Percentiles rank a stretch among this genome's conserved stretches.
These are phyloP conservation scores for Penicillium sp. DNA, from an alignment of 2,329 filamentous ascomycete genomes.

Conservation along the genomic window DNA sequence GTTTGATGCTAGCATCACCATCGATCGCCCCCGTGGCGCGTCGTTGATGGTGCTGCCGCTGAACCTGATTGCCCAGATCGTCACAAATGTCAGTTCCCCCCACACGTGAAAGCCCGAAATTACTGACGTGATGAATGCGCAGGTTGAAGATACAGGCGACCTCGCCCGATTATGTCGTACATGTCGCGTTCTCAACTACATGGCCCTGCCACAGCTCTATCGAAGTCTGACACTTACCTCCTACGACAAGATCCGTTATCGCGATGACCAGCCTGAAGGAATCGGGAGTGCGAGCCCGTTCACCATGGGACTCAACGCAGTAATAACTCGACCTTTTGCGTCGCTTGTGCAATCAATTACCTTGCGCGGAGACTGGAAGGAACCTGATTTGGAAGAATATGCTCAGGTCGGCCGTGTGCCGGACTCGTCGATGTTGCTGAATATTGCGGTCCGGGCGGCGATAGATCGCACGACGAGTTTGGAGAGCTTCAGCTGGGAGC, in stretches of 20 bases:
- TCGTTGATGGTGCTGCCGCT: slow-evolving; percentile 52
- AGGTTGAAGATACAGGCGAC: slow-evolving; percentile 60
- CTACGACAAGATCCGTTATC: slow-evolving; percentile 60
- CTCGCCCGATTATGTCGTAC: slow-evolving; percentile 61
- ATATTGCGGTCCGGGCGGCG: slow-evolving; percentile 59
- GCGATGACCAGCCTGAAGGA: slow-evolving; percentile 58
- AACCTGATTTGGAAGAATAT: slow-evolving; percentile 59
- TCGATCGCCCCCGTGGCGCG: slow-evolving; percentile 29
- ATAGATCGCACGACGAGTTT: slow-evolving; percentile 60
- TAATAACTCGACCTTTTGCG: slow-evolving; percentile 58
- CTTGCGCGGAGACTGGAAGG: slow-evolving; percentile 58
- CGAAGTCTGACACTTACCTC: slow-evolving; percentile 56
- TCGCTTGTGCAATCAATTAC: slow-evolving; percentile 54
- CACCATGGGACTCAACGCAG: slow-evolving; percentile 61
- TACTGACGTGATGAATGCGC: slow-evolving; percentile 14
- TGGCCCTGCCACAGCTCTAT: slow-evolving; percentile 63
- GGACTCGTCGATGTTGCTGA: slow-evolving; percentile 65
- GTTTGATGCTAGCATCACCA: slow-evolving; percentile 39
- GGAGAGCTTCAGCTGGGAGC: slow-evolving; percentile 59
- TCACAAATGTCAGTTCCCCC: slow-evolving; percentile 50
- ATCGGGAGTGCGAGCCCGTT: slow-evolving; percentile 65
- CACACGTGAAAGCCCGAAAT: not conserved
- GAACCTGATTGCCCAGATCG: slow-evolving; percentile 59
- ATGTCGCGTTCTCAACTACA: slow-evolving; percentile 63
- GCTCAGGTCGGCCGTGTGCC: slow-evolving; percentile 58